Conservation (phyloP, 805 yeast species). For the Starmerella potacharoeniae region DNA sequence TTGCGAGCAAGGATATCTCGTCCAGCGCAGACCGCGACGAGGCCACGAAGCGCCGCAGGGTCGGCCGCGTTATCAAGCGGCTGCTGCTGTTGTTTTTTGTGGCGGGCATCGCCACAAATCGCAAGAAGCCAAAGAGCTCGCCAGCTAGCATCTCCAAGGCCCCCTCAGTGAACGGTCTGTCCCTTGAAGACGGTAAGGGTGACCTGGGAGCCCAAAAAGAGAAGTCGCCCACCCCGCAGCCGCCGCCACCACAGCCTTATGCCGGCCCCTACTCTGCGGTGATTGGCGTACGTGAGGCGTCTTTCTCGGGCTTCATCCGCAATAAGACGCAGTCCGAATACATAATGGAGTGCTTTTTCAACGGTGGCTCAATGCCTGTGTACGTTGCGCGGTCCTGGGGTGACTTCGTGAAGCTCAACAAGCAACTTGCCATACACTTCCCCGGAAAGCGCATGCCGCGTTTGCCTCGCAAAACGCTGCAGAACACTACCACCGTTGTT, state of each 20-base stretch:
- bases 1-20: conserved; percentile 61
- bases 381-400: conserved; percentile 53
- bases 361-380: conserved; percentile 26
- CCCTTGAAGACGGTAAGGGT: conserved; percentile 17
- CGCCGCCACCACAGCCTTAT: conserved; percentile 25
- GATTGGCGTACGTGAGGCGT: conserved; percentile 44
- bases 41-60: conserved; percentile 55
- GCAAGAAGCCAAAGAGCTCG: conserved; percentile 32
- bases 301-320: conserved; percentile 25
- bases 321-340: conserved; percentile 27
- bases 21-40: conserved; percentile 66
- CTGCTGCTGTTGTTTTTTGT: conserved; percentile 58
- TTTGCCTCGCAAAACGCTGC: conserved; percentile 43
- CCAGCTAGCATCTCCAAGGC: not conserved
- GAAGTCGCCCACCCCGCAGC: not conserved
- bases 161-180: conserved; percentile 12
- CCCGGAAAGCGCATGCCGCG: conserved; percentile 60
- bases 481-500: conserved; percentile 12
- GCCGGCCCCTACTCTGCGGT: conserved; percentile 58
- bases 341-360: conserved; percentile 24
- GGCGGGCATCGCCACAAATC: conserved; percentile 54
- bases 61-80: conserved; percentile 49
- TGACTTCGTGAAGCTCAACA: conserved; percentile 53
- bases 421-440: conserved; percentile 37
- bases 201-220: not conserved